phyloP scores from a whole-genome alignment of 306 rosid genomes.

The Sechiopsis laciniata region DNA sequence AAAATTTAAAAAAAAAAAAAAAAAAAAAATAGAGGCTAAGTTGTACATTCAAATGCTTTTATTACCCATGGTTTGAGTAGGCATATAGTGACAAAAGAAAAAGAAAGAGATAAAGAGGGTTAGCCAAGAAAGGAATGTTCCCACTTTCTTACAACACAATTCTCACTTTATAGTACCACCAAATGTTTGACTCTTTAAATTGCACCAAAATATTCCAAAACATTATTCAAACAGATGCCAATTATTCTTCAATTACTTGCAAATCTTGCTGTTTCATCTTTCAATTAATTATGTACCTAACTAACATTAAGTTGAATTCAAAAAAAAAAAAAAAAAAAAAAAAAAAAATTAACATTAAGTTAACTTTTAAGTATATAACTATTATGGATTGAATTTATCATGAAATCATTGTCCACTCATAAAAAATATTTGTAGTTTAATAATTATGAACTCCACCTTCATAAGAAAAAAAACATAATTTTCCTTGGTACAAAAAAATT shows the following conservation, averaged over 20 bases:
- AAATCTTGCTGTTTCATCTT: background rate
- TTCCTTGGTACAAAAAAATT: background rate
- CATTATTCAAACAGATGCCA: background rate
- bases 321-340: too few relatives aligned
- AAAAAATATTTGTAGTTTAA: background rate
- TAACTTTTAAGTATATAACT: too few relatives aligned
- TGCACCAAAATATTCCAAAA: background rate
- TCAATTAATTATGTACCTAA: background rate
- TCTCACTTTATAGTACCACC: slow-evolving; percentile 11
- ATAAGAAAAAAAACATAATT: background rate
- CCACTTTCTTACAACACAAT: background rate
- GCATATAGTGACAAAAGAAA: slow-evolving; percentile 4
- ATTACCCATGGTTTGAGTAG: background rate
- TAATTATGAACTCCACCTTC: background rate
- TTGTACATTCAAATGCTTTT: background rate
- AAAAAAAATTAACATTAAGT: too few relatives aligned
- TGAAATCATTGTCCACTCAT: too few relatives aligned
- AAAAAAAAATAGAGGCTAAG: background rate
- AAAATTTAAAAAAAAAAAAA: too few relatives aligned
- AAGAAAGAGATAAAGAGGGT: background rate
- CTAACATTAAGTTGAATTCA: background rate
- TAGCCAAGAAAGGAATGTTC: slow-evolving; percentile 19
- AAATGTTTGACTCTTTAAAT: background rate
- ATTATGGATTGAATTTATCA: too few relatives aligned
- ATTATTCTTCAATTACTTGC: background rate